Conservation (phyloP, 2,329 filamentous ascomycete species). For the Teratosphaeria pseudoeucalypti region DNA sequence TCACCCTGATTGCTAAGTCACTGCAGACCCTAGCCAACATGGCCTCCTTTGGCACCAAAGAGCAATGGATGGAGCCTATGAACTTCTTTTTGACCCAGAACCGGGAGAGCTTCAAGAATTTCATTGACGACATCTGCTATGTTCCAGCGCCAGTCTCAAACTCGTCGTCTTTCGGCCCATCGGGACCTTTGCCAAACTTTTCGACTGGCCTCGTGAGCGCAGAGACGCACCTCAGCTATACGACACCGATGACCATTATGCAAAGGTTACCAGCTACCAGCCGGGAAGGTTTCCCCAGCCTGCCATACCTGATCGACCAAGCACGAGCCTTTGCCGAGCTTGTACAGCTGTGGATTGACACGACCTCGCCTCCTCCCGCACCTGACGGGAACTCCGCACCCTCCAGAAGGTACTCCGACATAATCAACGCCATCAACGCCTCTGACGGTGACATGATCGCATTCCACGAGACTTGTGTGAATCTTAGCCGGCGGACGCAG, state of each 20-base stretch:
- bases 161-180: slow-evolving; percentile 32
- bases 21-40: slow-evolving; percentile 85
- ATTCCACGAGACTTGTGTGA: slow-evolving; percentile 41
- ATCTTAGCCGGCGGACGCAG: slow-evolving; percentile 37
- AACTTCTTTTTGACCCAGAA: slow-evolving; percentile 73
- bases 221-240: slow-evolving; percentile 47
- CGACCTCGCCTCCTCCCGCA: slow-evolving; percentile 14
- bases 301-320: slow-evolving; percentile 88
- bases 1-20: slow-evolving; percentile 87
- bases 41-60: slow-evolving; percentile 84
- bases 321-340: slow-evolving; percentile 75
- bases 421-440: slow-evolving; percentile 21
- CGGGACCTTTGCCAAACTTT: slow-evolving; percentile 17
- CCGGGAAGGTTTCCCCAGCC: slow-evolving; percentile 81
- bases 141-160: slow-evolving; percentile 57
- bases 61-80: slow-evolving; percentile 99
- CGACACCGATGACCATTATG: slow-evolving; percentile 83
- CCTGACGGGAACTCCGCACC: slow-evolving; percentile 7
- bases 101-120: slow-evolving; percentile 71
- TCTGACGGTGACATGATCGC: slow-evolving; percentile 36
- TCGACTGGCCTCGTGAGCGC: slow-evolving; percentile 18
- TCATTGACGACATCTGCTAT: slow-evolving; percentile 76
- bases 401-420: slow-evolving; percentile 21
- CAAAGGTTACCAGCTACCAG: slow-evolving; percentile 68
- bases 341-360: slow-evolving; percentile 68